Percentiles rank a stretch among this genome's conserved stretches.
Conservation (phyloP, 2,329 filamentous ascomycete species). For the Talaromyces pinophilus region DNA sequence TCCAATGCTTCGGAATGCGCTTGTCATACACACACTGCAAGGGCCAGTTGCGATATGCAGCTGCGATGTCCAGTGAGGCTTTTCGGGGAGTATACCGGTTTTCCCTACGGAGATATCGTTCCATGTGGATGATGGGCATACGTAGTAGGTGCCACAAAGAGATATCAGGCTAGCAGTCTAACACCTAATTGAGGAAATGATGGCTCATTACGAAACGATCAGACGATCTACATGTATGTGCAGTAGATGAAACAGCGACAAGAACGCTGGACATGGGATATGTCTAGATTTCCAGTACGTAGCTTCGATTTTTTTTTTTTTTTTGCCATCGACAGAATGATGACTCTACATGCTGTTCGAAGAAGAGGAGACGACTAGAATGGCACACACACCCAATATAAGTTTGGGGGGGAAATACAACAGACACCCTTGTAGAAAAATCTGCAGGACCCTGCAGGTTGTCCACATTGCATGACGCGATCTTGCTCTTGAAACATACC, state of each 20-base stretch:
- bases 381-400: background rate
- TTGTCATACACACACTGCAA: background rate
- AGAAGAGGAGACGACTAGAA: background rate
- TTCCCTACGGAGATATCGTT: background rate
- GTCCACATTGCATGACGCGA: background rate
- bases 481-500: slow-evolving; percentile 1
- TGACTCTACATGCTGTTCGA: background rate
- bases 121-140: background rate
- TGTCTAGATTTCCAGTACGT: background rate
- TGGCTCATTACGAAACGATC: background rate
- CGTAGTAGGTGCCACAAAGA: no score
- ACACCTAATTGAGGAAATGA: background rate
- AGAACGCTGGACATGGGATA: background rate
- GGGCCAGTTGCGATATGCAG: background rate
- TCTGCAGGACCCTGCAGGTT: background rate
- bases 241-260: background rate
- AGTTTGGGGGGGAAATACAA: background rate
- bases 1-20: background rate
- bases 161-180: background rate
- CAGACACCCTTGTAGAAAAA: background rate
- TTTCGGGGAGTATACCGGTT: background rate
- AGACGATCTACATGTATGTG: background rate
- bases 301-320: background rate
- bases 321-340: background rate
- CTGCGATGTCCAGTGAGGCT: background rate